A percentile compares a stretch with the other conserved stretches of the same genome.
Conservation (phyloP, 2,329 filamentous ascomycete species). For the Anisogramma anomala region DNA sequence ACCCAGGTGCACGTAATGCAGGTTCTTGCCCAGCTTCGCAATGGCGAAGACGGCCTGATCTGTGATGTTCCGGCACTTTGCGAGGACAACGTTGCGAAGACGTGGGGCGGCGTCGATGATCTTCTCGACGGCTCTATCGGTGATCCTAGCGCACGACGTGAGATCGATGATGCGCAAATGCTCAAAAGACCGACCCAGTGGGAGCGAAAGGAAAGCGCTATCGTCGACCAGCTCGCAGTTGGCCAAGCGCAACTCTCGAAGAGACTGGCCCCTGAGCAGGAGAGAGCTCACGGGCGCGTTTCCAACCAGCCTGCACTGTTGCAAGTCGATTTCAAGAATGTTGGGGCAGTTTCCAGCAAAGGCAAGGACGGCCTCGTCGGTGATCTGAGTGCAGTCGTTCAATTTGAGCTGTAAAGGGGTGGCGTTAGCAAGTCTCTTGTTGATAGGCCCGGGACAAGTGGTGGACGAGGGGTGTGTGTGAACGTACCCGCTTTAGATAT, state of each 20-base stretch:
- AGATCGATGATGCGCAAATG: conserved; percentile 87
- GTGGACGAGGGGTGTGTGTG: not conserved
- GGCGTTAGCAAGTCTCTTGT: conserved; percentile 5
- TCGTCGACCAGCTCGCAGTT: conserved; percentile 80
- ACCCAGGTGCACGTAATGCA: conserved; percentile 92
- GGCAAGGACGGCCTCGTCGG: conserved; percentile 68
- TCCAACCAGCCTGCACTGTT: conserved; percentile 70
- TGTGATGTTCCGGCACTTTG: conserved; percentile 88
- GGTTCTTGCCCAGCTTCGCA: conserved; percentile 79
- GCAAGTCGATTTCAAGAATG: conserved; percentile 91
- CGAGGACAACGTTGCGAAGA: conserved; percentile 81
- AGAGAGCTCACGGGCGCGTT: conserved; percentile 76
- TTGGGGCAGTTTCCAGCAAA: conserved; percentile 84
- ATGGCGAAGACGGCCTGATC: conserved; percentile 82
- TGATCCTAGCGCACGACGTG: conserved; percentile 74
- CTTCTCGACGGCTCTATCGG: conserved; percentile 75
- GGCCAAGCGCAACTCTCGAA: conserved; percentile 83
- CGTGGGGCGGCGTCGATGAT: conserved; percentile 81
- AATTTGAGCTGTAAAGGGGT: conserved; percentile 61
- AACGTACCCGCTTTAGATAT: conserved; percentile 70
- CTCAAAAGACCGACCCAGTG: conserved; percentile 60
- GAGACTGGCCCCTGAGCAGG: conserved; percentile 62
- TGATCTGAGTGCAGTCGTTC: conserved; percentile 79
- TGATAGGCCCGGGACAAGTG: not conserved
- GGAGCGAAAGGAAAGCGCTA: conserved; percentile 72